Percentiles rank a stretch among this genome's conserved stretches.
phyloP scores from a whole-genome alignment of 768 basidiomycete species.

The Porphyrellus cyaneotinctus region DNA sequence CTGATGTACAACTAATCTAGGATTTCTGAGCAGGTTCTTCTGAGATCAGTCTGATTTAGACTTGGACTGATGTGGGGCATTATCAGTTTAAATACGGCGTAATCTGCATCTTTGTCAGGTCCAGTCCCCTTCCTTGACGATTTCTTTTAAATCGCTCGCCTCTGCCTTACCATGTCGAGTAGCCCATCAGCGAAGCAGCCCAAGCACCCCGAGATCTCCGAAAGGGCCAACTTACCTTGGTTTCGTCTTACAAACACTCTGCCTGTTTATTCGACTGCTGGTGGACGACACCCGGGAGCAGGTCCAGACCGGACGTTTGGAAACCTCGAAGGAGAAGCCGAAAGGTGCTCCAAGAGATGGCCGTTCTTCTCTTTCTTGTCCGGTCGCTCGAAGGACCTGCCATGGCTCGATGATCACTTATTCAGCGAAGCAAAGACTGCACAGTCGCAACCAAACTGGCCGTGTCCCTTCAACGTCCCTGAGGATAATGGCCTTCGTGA shows the following conservation, averaged over 20 bases:
- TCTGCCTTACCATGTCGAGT: constrained; percentile 11
- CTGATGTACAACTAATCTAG: background rate
- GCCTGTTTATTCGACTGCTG: background rate
- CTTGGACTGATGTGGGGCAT: background rate
- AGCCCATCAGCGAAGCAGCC: constrained; percentile 6
- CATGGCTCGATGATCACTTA: constrained; percentile 21
- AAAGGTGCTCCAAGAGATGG: constrained; percentile 5
- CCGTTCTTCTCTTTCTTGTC: constrained; percentile 16
- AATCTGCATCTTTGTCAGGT: background rate
- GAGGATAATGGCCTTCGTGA: constrained; percentile 13
- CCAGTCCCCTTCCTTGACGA: background rate
- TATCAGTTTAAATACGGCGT: background rate
- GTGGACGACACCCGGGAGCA: background rate
- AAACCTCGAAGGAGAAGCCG: constrained; percentile 9
- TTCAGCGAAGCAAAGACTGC: constrained; percentile 23
- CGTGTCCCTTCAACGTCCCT: constrained; percentile 19
- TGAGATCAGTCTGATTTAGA: constrained; percentile 16
- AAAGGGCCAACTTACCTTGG: background rate
- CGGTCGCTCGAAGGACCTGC: constrained; percentile 7
- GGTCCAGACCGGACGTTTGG: constrained; percentile 1
- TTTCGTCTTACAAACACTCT: background rate
- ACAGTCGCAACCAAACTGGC: constrained; percentile 26
- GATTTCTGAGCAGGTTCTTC: constrained; percentile 1
- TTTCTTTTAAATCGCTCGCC: background rate
- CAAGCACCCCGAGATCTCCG: background rate